A percentile compares a stretch with the other conserved stretches of the same genome.
phyloP scores from a whole-genome alignment of 2,329 filamentous ascomycete species.

The Neonectria faginata region DNA sequence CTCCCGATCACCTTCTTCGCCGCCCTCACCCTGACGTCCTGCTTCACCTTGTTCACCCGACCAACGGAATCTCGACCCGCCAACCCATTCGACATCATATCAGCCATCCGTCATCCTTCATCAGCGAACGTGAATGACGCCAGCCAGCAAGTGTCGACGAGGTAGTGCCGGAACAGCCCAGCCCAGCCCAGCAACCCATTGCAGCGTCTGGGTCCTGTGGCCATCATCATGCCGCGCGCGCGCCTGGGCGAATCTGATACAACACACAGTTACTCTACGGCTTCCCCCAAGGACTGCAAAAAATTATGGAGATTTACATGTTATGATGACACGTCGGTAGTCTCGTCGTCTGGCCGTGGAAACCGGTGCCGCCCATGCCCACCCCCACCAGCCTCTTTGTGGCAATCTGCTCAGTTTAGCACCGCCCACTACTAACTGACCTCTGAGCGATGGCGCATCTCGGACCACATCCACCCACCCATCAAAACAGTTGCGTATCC shows the following conservation, averaged over 20 bases:
- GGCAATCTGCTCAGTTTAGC: constrained; percentile 2
- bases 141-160: not conserved
- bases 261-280: not conserved
- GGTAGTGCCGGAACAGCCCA: not conserved
- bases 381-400: constrained; percentile 1
- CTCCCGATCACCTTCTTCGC: constrained; percentile 31
- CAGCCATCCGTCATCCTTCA: constrained; percentile 5
- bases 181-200: not conserved
- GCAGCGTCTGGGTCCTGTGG: not conserved
- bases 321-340: constrained; percentile 29
- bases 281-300: not conserved
- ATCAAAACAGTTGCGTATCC: not conserved
- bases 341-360: constrained; percentile 12
- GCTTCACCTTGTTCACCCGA: constrained; percentile 22
- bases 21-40: constrained; percentile 29
- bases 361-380: constrained; percentile 16
- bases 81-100: constrained; percentile 12
- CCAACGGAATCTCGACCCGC: constrained; percentile 6
- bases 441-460: constrained; percentile 2
- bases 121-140: constrained; percentile 12
- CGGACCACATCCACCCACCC: not conserved
- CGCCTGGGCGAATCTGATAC: not conserved
- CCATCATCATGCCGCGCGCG: not conserved
- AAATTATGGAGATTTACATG: constrained; percentile 26
- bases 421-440: constrained; percentile 6